Evolutionary conservation across 176 grass and related monocot species (phyloP).

Genomic region (Musa troglodytarum): DNA sequence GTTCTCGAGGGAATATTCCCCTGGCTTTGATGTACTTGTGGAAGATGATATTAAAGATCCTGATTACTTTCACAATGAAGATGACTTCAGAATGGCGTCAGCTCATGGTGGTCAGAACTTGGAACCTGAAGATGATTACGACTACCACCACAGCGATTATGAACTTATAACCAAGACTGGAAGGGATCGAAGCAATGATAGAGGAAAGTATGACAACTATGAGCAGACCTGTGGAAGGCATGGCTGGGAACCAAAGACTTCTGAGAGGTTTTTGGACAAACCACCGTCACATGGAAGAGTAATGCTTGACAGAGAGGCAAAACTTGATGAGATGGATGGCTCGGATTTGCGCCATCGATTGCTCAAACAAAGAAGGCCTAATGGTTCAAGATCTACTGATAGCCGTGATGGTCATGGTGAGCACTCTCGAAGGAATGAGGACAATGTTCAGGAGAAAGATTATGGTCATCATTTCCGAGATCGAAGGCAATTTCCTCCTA

Average conservation of each 20-base stretch:
- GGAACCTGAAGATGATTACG: conserved; percentile 65
- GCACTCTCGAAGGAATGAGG: conserved; percentile 16
- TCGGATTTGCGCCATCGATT: conserved; percentile 78
- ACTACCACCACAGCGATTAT: conserved; percentile 56
- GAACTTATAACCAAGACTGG: conserved; percentile 41
- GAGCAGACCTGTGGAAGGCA: conserved; percentile 33
- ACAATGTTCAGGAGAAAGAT: not conserved
- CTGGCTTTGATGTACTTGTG: conserved; percentile 30
- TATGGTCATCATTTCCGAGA: conserved; percentile 21
- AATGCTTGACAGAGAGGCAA: conserved; percentile 29
- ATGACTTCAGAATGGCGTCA: conserved; percentile 42
- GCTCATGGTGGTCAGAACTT: conserved; percentile 28
- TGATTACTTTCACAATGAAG: conserved; percentile 53
- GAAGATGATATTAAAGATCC: conserved; percentile 39
- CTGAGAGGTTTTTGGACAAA: conserved; percentile 45
- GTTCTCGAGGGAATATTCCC: conserved; percentile 59
- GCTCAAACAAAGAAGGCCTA: conserved; percentile 55
- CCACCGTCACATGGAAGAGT: conserved; percentile 53
- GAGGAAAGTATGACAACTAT: conserved; percentile 25
- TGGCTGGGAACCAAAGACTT: conserved; percentile 50
- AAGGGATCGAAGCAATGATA: conserved; percentile 45
- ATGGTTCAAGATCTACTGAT: conserved; percentile 34
- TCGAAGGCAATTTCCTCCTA: conserved; percentile 29
- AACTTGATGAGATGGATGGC: conserved; percentile 38
- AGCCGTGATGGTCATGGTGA: conserved; percentile 38